Evolutionary conservation across 2,329 filamentous ascomycete genomes (phyloP).

Genomic region (Fusarium robinianum): DNA sequence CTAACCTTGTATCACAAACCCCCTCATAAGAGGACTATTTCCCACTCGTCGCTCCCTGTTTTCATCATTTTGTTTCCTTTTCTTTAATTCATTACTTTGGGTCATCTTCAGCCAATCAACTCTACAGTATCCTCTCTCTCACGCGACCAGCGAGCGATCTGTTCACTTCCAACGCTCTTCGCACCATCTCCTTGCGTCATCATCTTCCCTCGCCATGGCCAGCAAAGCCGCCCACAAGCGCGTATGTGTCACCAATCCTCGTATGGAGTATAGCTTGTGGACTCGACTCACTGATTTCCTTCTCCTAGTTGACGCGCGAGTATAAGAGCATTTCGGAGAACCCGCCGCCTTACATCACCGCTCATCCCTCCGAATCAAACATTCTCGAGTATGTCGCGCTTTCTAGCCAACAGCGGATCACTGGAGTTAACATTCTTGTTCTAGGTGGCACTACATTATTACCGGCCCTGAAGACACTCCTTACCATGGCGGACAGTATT

Average conservation of each 20-base stretch:
- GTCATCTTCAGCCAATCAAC: neutral
- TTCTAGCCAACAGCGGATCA: neutral
- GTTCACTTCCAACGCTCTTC: conserved; percentile 27
- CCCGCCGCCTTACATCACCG: conserved; percentile 85
- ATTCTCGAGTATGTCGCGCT: conserved; percentile 73
- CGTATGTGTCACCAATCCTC: conserved; percentile 49
- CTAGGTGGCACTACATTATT: conserved; percentile 91
- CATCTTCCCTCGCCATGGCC: conserved; percentile 63
- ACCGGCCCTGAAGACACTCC: conserved; percentile 93
- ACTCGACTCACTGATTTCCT: no score
- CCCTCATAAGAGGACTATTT: neutral
- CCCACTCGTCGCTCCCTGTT: neutral
- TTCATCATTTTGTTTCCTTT: conserved; percentile 9
- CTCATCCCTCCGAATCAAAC: conserved; percentile 87
- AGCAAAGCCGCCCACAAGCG: conserved; percentile 75
- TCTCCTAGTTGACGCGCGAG: conserved; percentile 60
- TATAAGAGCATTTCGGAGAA: conserved; percentile 69
- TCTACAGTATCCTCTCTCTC: conserved; percentile 14
- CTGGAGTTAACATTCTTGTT: conserved; percentile 18
- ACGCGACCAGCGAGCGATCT: conserved; percentile 36
- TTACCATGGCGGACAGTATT: conserved; percentile 95
- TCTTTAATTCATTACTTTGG: neutral
- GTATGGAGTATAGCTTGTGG: conserved; percentile 20
- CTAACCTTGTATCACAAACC: neutral
- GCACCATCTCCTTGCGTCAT: no score